Conservation (phyloP, 495 filamentous ascomycete species). For the Filosporella fistucella region DNA sequence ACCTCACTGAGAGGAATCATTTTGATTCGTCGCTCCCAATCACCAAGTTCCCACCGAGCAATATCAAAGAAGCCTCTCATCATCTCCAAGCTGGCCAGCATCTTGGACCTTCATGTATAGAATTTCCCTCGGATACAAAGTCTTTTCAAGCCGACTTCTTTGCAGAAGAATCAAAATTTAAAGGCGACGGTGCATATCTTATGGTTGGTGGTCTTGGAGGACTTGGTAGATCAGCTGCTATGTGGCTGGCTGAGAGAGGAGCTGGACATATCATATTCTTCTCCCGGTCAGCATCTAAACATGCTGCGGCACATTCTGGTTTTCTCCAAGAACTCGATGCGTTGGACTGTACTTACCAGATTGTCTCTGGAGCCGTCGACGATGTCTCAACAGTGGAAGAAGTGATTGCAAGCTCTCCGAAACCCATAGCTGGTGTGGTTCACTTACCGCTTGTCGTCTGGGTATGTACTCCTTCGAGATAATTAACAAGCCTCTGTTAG, state of each 20-base stretch:
- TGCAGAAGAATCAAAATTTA: too few relatives aligned
- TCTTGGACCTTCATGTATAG: conserved; percentile 22
- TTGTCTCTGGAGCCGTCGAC: not conserved
- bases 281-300: not conserved
- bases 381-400: not conserved
- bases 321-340: conserved; percentile 2
- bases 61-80: conserved; percentile 31
- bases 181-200: conserved; percentile 28
- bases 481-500: too few relatives aligned
- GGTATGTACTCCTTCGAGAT: too few relatives aligned
- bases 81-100: conserved; percentile 36
- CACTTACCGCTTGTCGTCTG: conserved; percentile 46
- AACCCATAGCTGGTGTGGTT: conserved; percentile 41
- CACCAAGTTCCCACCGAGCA: conserved; percentile 13
- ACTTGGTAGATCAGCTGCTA: not conserved
- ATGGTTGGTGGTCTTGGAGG: not conserved
- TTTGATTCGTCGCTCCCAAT: too few relatives aligned
- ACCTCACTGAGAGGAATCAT: too few relatives aligned
- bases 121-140: not conserved
- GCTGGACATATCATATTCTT: not conserved
- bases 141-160: not conserved
- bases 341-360: not conserved
- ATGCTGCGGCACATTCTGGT: conserved; percentile 1
- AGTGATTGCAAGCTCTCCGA: not conserved
- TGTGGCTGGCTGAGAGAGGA: not conserved